Conservation (phyloP, 495 filamentous ascomycete genomes). For the Astrocystis sublimbata region DNA sequence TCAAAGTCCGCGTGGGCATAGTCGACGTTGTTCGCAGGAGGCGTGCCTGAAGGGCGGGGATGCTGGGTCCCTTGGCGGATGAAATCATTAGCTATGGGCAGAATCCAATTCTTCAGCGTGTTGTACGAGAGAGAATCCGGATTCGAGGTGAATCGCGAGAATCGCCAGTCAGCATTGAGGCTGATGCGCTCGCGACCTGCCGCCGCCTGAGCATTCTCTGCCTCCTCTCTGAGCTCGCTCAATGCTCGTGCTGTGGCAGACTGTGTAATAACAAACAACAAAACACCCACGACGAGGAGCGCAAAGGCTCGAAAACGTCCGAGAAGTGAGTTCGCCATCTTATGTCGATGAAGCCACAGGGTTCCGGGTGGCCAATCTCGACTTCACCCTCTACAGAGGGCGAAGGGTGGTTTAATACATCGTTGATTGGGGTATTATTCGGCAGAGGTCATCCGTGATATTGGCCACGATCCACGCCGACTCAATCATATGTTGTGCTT, state of each 20-base stretch:
- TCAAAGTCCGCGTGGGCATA: conserved; percentile 40
- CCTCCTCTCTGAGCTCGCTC: neutral
- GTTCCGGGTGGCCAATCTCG: neutral
- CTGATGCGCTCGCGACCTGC: conserved; percentile 20
- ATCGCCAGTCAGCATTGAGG: conserved; percentile 39
- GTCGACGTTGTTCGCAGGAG: conserved; percentile 30
- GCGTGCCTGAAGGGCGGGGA: conserved; percentile 31
- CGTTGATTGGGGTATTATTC: neutral
- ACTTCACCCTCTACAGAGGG: neutral
- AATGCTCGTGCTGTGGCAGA: conserved; percentile 8
- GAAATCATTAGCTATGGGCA: conserved; percentile 44
- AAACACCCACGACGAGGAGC: conserved; percentile 3
- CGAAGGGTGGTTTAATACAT: conserved; percentile 1
- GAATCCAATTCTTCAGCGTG: conserved; percentile 41
- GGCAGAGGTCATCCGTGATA: neutral
- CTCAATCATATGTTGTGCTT: neutral
- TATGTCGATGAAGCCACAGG: neutral
- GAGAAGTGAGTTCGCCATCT: conserved; percentile 7
- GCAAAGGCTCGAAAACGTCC: neutral
- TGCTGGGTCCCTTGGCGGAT: conserved; percentile 32
- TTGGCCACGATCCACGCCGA: neutral
- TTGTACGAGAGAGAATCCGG: conserved; percentile 40
- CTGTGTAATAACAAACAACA: conserved; percentile 7
- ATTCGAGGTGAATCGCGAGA: conserved; percentile 39
- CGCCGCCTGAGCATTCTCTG: neutral